Evolutionary conservation across 176 grass and related monocot genomes (phyloP), one percentile per base, ranked within the genome.

Genomic region (Phyllostachys edulis): DNA sequence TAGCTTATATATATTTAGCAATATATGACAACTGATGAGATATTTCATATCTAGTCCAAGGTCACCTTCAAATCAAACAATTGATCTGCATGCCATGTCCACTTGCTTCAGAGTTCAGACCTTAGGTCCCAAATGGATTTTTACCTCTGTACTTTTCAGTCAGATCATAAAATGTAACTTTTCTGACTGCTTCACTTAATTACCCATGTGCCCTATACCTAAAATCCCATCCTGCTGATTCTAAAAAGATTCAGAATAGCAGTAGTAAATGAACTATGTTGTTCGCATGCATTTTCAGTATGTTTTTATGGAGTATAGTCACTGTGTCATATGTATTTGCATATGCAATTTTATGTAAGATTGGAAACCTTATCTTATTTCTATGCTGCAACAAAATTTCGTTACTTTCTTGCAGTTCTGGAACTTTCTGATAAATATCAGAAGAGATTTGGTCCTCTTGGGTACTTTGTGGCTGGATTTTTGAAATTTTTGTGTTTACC

Each of bases 401-500:
- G 24, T 63, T 63, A 5, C 24, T 91, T 90, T 85, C 16, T 20
- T 91, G 84, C 88, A 99, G 97, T 99, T 72, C 81, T 99, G 63
- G 93, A 94, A 85, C 91, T 94, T 88, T 96, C 97, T 7, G 91
- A 94, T 75, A 99, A 91, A 85, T 99, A 99, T 85, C 93, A 99
- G 73, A 96, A 94, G 75, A 87, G 74, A 88, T 99, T 94, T 76
- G 96, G 96, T 39, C 93, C 96, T 52, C 85, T 99, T 66, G 89
- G 96, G 29, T 96, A 99, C 67, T 96, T 96, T 57, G 91, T 99
- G 61, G 84, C 84, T 65, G 87, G 90, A 67, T 87, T 92, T 60
- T 69, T 92, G 37, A 92, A 89, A 89, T 84, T 89, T 54, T 61
- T 92, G 40, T 92, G 90, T 69, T 74, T 89, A 26, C 90, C 87